Evolutionary conservation across 23 red algal species (phyloP).

Genomic region (Gracilaria caudata): DNA sequence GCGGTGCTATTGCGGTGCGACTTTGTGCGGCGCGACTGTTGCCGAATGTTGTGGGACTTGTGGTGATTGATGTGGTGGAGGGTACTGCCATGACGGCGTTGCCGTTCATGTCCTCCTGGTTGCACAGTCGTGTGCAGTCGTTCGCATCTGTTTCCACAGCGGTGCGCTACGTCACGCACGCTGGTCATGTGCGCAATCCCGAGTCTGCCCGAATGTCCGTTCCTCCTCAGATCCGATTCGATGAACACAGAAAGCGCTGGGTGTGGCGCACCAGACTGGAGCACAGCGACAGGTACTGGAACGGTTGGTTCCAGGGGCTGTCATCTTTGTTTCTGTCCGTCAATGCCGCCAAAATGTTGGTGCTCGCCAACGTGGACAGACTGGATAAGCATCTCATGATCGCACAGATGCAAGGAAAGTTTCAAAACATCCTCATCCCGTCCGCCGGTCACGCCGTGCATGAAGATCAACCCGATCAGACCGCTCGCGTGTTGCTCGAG

Average conservation of each 20-base stretch:
- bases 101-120: constrained; percentile 82
- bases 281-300: constrained; percentile 81
- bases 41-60: constrained; percentile 59
- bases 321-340: constrained; percentile 75
- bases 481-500: constrained; percentile 56
- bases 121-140: constrained; percentile 49
- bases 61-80: constrained; percentile 98
- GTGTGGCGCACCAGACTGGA: constrained; percentile 75
- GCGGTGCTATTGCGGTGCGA: constrained; percentile 88
- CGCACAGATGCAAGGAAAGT: constrained; percentile 99
- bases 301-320: constrained; percentile 93
- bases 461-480: constrained; percentile 81
- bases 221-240: constrained; percentile 59
- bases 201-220: constrained; percentile 79
- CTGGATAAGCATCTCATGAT: constrained; percentile 93
- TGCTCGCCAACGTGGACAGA: constrained; percentile 87
- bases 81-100: constrained; percentile 88
- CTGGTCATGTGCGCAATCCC: constrained; percentile 70
- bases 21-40: constrained; percentile 57
- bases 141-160: constrained; percentile 64
- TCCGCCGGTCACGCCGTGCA: constrained; percentile 85
- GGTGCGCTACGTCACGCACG: constrained; percentile 74
- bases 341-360: constrained; percentile 82
- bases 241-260: constrained; percentile 31
- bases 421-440: constrained; percentile 86